Evolutionary conservation across 1,284 basidiomycete genomes (phyloP).

Genomic region (Pseudozyma sp.): DNA sequence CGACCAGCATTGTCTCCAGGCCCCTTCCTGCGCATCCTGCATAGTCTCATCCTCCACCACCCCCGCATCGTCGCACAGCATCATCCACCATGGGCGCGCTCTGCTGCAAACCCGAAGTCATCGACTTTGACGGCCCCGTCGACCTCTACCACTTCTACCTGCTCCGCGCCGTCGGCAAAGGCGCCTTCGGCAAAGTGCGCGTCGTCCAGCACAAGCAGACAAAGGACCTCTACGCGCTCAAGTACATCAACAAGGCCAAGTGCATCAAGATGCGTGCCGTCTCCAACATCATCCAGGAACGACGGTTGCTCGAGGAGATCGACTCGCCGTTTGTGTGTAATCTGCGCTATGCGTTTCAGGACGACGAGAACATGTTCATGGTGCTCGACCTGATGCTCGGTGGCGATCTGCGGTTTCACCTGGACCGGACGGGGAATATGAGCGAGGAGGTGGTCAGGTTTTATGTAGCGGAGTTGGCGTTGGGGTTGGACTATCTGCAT

Average conservation of each 20-base stretch:
- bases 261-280: conserved; percentile 98
- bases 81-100: conserved; percentile 77
- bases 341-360: conserved; percentile 94
- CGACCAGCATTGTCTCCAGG: too few species aligned
- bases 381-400: conserved; percentile 96
- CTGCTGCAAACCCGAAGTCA: conserved; percentile 85
- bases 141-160: conserved; percentile 97
- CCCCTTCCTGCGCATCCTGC: too few species aligned
- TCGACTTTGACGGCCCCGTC: conserved; percentile 97
- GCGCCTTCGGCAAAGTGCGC: conserved; percentile 98
- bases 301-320: conserved; percentile 75
- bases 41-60: too few species aligned
- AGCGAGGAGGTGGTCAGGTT: conserved; percentile 86
- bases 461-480: conserved; percentile 88
- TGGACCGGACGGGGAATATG: conserved; percentile 82
- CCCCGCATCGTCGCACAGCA: neutral
- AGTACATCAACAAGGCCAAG: conserved; percentile 97
- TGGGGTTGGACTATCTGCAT: conserved; percentile 89
- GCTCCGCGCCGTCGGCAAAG: conserved; percentile 92
- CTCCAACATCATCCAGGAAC: conserved; percentile 90
- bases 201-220: conserved; percentile 99
- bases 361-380: conserved; percentile 98
- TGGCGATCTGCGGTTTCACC: conserved; percentile 91
- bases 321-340: conserved; percentile 95
- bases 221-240: conserved; percentile 87